phyloP scores from a whole-genome alignment of 2,329 filamentous ascomycete species.

The Fusarium anguioides region DNA sequence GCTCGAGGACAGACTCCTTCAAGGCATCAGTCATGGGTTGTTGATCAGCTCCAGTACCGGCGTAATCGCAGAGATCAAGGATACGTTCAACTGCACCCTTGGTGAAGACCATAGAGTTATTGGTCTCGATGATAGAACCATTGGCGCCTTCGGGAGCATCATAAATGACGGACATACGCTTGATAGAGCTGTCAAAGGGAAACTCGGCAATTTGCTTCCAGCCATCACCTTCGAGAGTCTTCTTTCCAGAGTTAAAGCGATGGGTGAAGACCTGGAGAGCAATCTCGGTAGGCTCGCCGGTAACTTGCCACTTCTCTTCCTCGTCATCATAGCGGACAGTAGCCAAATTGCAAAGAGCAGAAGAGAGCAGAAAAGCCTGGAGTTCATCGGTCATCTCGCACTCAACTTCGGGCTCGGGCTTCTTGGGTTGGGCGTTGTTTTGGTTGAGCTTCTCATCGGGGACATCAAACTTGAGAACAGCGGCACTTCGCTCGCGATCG shows the following conservation, averaged over 20 bases:
- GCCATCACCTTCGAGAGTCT: conserved; percentile 60
- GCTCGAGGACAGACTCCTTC: conserved; percentile 61
- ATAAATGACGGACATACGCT: conserved; percentile 84
- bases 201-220: conserved; percentile 77
- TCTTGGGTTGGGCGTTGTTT: conserved; percentile 42
- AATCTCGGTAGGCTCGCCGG: conserved; percentile 79
- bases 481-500: conserved; percentile 69
- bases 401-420: conserved; percentile 50
- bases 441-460: conserved; percentile 65
- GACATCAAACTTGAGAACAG: conserved; percentile 71
- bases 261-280: conserved; percentile 80
- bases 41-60: conserved; percentile 57
- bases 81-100: conserved; percentile 73
- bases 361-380: conserved; percentile 63
- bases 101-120: conserved; percentile 66
- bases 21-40: conserved; percentile 62
- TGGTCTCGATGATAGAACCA: conserved; percentile 52
- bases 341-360: conserved; percentile 74
- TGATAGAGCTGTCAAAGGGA: conserved; percentile 82
- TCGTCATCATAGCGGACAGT: conserved; percentile 66
- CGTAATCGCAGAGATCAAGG: conserved; percentile 64
- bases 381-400: conserved; percentile 63
- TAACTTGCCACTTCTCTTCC: conserved; percentile 71
- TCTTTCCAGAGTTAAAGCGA: conserved; percentile 71
- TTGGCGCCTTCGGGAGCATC: conserved; percentile 58